Conservation (phyloP, 768 basidiomycete genomes). For the Pisolithus orientalis region DNA sequence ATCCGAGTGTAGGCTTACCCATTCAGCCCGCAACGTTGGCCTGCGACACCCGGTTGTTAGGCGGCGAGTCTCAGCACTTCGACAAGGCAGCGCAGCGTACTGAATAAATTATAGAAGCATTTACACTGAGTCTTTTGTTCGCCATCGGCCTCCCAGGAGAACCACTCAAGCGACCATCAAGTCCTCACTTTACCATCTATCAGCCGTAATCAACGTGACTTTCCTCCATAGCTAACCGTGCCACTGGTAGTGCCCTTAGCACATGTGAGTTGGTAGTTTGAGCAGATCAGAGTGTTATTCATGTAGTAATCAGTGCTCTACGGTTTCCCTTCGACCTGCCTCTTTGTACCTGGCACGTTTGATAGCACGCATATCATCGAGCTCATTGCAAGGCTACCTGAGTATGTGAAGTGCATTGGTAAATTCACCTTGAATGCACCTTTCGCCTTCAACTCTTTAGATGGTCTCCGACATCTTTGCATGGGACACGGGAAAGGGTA, state of each 20-base stretch:
- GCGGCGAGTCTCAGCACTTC: constrained; percentile 30
- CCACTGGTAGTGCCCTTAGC: constrained; percentile 77
- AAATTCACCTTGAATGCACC: constrained; percentile 80
- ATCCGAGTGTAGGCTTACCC: background rate
- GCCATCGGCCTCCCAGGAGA: constrained; percentile 56
- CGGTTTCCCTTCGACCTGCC: constrained; percentile 80
- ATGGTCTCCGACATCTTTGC: constrained; percentile 83
- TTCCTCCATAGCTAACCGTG: constrained; percentile 78
- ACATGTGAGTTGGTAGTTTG: constrained; percentile 47
- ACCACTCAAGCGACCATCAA: constrained; percentile 81
- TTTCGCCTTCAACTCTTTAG: constrained; percentile 86
- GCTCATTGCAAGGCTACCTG: constrained; percentile 63
- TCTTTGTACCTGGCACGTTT: constrained; percentile 74
- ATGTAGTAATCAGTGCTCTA: constrained; percentile 60
- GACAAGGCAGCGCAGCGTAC: background rate
- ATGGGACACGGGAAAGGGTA: constrained; percentile 90
- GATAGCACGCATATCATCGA: constrained; percentile 75
- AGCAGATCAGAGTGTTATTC: background rate
- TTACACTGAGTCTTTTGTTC: constrained; percentile 58
- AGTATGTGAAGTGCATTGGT: constrained; percentile 64
- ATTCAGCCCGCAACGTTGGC: constrained; percentile 35
- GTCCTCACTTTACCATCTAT: constrained; percentile 96
- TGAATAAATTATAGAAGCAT: constrained; percentile 35
- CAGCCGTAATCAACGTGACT: constrained; percentile 91
- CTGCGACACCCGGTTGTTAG: constrained; percentile 27